phyloP scores from a whole-genome alignment of 495 filamentous ascomycete genomes.

The Penicillium macrosclerotiorum region DNA sequence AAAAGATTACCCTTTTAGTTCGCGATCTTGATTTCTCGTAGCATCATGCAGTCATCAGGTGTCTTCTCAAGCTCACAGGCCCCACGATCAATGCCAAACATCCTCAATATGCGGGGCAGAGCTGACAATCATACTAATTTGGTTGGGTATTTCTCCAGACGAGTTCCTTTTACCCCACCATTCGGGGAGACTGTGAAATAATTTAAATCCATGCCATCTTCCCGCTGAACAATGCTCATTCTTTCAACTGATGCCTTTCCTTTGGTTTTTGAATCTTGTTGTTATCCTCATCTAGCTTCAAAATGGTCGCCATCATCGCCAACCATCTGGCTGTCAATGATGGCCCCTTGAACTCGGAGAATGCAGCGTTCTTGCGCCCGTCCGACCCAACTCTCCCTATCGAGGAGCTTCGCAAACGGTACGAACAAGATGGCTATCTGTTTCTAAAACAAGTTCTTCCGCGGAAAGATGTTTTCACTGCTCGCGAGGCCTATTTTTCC shows the following conservation, averaged over 20 bases:
- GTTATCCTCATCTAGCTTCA: not conserved
- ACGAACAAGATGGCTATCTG: constrained; percentile 57
- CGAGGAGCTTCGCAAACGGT: constrained; percentile 50
- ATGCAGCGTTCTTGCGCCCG: constrained; percentile 43
- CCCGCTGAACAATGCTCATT: not conserved
- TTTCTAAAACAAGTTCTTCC: constrained; percentile 60
- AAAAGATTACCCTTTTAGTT: constrained; percentile 13
- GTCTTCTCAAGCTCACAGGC: not conserved
- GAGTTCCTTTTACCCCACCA: constrained; percentile 10
- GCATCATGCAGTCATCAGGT: constrained; percentile 6
- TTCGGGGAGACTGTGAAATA: not conserved
- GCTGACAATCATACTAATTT: constrained; percentile 2
- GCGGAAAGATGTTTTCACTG: constrained; percentile 53
- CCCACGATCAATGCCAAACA: constrained; percentile 3
- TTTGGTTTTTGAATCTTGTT: not conserved
- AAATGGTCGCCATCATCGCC: constrained; percentile 31
- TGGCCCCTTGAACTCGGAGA: constrained; percentile 48
- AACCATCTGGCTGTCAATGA: constrained; percentile 48
- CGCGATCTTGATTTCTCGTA: not conserved
- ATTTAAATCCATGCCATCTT: constrained; percentile 4
- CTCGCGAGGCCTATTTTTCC: constrained; percentile 56
- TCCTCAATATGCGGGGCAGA: constrained; percentile 7
- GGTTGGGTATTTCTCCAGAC: constrained; percentile 14
- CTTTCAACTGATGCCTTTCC: not conserved
- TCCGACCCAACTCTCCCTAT: constrained; percentile 37